A percentile compares a stretch with the other conserved stretches of the same genome.
phyloP scores from a whole-genome alignment of 2,329 filamentous ascomycete species.

The Aspergillus nomiae region DNA sequence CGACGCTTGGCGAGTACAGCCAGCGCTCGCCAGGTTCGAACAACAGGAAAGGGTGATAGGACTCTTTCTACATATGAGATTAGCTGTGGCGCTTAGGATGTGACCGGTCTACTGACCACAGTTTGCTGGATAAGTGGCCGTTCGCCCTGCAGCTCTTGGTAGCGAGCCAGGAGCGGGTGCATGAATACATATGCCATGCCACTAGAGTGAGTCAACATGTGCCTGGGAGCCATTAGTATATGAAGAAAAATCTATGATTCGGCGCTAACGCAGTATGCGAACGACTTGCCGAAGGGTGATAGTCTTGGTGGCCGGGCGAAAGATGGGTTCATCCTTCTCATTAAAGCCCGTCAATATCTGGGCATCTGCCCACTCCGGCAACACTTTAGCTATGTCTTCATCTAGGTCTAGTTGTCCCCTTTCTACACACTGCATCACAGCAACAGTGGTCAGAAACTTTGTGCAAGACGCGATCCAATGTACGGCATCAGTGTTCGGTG shows the following conservation, averaged over 20 bases:
- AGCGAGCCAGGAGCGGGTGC: neutral
- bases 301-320: neutral
- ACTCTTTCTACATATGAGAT: neutral
- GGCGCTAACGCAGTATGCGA: neutral
- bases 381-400: constrained; percentile 44
- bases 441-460: constrained; percentile 53
- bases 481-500: neutral
- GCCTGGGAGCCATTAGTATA: neutral
- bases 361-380: constrained; percentile 51
- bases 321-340: constrained; percentile 18
- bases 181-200: neutral
- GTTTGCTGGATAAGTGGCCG: neutral
- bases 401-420: constrained; percentile 50
- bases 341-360: constrained; percentile 51
- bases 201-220: neutral
- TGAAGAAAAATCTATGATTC: too few relatives aligned
- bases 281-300: neutral
- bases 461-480: constrained; percentile 19
- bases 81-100: neutral
- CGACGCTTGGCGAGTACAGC: constrained; percentile 6
- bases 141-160: neutral
- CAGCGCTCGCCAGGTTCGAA: constrained; percentile 10
- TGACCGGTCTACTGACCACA: neutral
- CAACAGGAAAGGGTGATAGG: neutral
- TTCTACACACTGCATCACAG: constrained; percentile 56